Evolutionary conservation across 2,329 filamentous ascomycete genomes (phyloP).

Genomic region (Dactylellina haptotyla): DNA sequence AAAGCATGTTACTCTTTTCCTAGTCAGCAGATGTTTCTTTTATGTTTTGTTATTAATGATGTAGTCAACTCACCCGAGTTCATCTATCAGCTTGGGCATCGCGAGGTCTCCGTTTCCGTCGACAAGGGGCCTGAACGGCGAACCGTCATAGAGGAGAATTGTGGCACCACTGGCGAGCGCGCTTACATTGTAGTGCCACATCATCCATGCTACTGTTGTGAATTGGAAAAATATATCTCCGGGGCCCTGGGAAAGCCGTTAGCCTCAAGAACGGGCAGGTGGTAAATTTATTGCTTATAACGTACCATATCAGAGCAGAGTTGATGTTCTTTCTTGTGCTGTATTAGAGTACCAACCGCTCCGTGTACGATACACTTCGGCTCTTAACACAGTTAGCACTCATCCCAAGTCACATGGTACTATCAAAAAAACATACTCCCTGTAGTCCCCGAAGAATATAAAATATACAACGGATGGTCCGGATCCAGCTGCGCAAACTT

Average conservation of each 20-base stretch:
- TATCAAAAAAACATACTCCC: constrained; percentile 61
- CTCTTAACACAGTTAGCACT: constrained; percentile 60
- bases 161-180: constrained; percentile 84
- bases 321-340: constrained; percentile 96
- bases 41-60: neutral
- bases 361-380: constrained; percentile 97
- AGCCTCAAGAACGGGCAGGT: neutral
- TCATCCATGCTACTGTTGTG: constrained; percentile 73
- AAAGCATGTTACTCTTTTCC: constrained; percentile 80
- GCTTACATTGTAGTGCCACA: constrained; percentile 98
- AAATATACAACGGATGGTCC: constrained; percentile 89
- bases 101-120: constrained; percentile 77
- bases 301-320: constrained; percentile 81
- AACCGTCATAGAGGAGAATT: constrained; percentile 89
- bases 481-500: constrained; percentile 81
- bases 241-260: constrained; percentile 21
- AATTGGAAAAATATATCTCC: constrained; percentile 58
- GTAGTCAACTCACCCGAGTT: constrained; percentile 64
- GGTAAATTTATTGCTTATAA: neutral
- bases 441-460: constrained; percentile 93
- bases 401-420: neutral
- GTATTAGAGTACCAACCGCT: constrained; percentile 85
- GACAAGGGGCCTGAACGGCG: constrained; percentile 79
- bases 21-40: neutral
- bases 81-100: constrained; percentile 82